Evolutionary conservation across 1,284 basidiomycete species (phyloP).

Genomic region (Rhodotorula sp.): DNA sequence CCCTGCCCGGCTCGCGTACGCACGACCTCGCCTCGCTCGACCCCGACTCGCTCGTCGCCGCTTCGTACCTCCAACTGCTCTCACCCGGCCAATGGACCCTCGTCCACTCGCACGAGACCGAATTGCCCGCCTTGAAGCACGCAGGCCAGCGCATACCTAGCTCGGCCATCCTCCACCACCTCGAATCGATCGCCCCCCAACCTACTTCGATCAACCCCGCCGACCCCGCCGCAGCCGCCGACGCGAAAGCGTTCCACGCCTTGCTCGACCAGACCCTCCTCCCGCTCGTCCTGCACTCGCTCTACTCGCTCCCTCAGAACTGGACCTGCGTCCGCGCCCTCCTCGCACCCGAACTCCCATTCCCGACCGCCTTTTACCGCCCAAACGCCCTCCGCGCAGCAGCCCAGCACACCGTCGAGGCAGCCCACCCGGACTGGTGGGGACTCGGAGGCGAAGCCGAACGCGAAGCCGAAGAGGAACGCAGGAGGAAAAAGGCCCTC

Average conservation of each 20-base stretch:
- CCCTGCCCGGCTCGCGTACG: constrained; percentile 17
- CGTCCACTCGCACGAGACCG: constrained; percentile 17
- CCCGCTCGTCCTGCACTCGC: constrained; percentile 38
- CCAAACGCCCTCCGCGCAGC: constrained; percentile 29
- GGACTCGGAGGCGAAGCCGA: constrained; percentile 37
- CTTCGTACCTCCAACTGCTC: constrained; percentile 38
- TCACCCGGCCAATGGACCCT: constrained; percentile 31
- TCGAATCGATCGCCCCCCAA: background rate
- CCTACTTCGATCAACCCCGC: background rate
- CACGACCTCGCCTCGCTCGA: constrained; percentile 36
- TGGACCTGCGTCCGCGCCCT: constrained; percentile 30
- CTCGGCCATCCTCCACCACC: constrained; percentile 27
- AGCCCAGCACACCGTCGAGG: constrained; percentile 26
- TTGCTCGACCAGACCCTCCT: constrained; percentile 34
- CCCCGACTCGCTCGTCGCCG: constrained; percentile 33
- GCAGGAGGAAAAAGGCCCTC: constrained; percentile 25
- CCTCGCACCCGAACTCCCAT: constrained; percentile 24
- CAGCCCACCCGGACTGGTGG: constrained; percentile 36
- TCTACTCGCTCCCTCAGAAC: constrained; percentile 39
- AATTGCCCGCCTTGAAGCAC: constrained; percentile 23
- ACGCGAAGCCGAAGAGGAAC: constrained; percentile 27
- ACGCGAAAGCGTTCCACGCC: constrained; percentile 30
- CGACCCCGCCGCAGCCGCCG: background rate
- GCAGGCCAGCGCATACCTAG: constrained; percentile 14
- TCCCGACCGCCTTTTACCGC: constrained; percentile 29